Conservation (phyloP, 108 stramenopile species). For the Fragilariopsis cylindrus region DNA sequence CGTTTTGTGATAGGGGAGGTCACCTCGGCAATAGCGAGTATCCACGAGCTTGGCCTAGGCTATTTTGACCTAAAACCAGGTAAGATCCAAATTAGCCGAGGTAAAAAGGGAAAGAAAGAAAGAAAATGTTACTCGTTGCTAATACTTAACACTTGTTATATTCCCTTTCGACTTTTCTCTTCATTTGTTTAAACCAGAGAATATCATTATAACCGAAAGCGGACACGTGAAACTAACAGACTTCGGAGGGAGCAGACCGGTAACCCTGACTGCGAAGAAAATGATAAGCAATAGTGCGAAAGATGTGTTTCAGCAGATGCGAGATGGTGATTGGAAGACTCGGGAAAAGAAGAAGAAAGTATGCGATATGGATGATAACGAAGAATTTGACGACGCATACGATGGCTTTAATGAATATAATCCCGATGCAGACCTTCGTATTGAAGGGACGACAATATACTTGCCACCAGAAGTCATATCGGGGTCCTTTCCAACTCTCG, state of each 20-base stretch:
- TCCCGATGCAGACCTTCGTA: slow-evolving; percentile 66
- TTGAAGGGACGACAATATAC: slow-evolving; percentile 96
- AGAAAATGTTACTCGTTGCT: background rate
- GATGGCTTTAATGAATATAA: slow-evolving; percentile 13
- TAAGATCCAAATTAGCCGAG: background rate
- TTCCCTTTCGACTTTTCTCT: background rate
- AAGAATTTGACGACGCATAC: slow-evolving; percentile 17
- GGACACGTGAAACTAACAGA: slow-evolving; percentile 97
- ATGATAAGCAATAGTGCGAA: slow-evolving; percentile 41
- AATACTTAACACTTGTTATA: slow-evolving; percentile 28
- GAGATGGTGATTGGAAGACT: slow-evolving; percentile 91
- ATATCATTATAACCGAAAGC: slow-evolving; percentile 91
- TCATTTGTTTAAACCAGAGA: slow-evolving; percentile 36
- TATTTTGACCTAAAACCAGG: slow-evolving; percentile 92
- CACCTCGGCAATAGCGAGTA: slow-evolving; percentile 84
- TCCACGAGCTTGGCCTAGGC: slow-evolving; percentile 87
- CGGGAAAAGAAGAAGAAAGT: slow-evolving; percentile 16
- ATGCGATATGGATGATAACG: slow-evolving; percentile 25
- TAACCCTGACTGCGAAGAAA: slow-evolving; percentile 68
- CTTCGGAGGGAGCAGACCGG: slow-evolving; percentile 93
- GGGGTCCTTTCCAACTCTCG: slow-evolving; percentile 68
- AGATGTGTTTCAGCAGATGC: slow-evolving; percentile 62
- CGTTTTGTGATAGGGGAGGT: slow-evolving; percentile 91
- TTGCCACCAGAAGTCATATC: slow-evolving; percentile 95
- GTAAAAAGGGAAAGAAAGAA: background rate